Evolutionary conservation across 2,329 filamentous ascomycete species (phyloP), one percentile per base, ranked within the genome.

Genomic region (Colletotrichum eremochloae): DNA sequence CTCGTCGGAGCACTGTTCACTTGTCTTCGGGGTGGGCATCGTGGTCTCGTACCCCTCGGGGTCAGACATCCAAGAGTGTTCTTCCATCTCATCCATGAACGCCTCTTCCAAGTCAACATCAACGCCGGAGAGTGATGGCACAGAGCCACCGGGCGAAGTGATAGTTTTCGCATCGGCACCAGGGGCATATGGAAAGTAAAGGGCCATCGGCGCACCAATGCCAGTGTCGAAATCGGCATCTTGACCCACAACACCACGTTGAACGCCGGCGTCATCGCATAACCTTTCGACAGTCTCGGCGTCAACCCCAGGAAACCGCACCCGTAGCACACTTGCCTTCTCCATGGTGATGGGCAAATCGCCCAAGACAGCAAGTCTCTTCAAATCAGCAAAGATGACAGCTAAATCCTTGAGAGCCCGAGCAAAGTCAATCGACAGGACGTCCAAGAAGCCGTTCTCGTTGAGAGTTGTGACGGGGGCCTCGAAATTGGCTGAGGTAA

Each of bases 301-400:
- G 77, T 98, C 96, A 74, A 96, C 95, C 3, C 96, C 96, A 0
- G 95, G 95, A 78, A 99, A 98, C 40, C 95, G 92, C 2, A 98
- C 91, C 44, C 95, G 91, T 5, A 98, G 84, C 0, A 89, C 88
- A 2, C 90, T 90, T 29, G 52, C 57, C 48, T 89, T 87, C 76
- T 94, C 90, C 64, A 97, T 87, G 0, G 90, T 87, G 44, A 98
- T 90, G 0, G 96, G 95, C 29, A 99, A 84, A 78, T 98, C 95
- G 1, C 96, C 96, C 1, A 98, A 82, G 0, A 86, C 84, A 0
- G 94, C 89, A 1, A 99, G 85, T 46, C 90, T 90, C 77, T 94
- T 93, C 8, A 99, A 86, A 77, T 99, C 96, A 63, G 92, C 92
- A 77, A 96, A 88, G 1, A 96, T 88, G 7, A 90, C 89, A 2